Base-by-base conservation (phyloP, 345 rosid genomes). In the Camelina laxa region DNA sequence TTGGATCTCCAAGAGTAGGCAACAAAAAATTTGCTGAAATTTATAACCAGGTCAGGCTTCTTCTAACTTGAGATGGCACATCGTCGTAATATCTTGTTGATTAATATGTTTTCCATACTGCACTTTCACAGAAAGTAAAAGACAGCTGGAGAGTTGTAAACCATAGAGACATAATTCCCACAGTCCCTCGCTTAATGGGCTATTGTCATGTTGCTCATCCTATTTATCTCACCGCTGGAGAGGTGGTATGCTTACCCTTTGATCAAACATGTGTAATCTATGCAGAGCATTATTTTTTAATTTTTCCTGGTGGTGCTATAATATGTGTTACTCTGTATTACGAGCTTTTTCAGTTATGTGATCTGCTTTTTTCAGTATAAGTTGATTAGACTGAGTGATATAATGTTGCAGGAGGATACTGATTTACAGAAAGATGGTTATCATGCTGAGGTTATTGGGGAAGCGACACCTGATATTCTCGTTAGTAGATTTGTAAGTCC, bases 1-100 rank as follows among this genome's bases (percentile, higher is more conserved):
- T 93, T 53, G 98, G 98, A 60, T 94, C 98, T 75, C 97, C 98
- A 49, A 89, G 96, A 83, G 97, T 94, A 79, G 97, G 98, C 72
- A 91, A 94, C 84, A 89, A 80, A 86, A 86, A 81, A 69, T 89
- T 94, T 69, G 93, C 96, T 39, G 97, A 89, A 60, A 81, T 84
- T 35, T 94, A 94, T 74, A 94, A 94, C 49, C 82, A 89, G 98
- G 97, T 93, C 79, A 74, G 36, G 42, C 51, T 54, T 47, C 21
- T 53, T 55, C 60, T 51, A 27, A 48, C 36, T 6, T 62, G 41
- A 31, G 20, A 65, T 64, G 55, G 42, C 39, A 21, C 3, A 38
- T 49, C 16, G 7, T 39, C 57, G 22, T 58, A 38, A 45, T 33
- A 39, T 63, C 39, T 73, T 51, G 44, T 22, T 51, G 39, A 10